phyloP scores from a whole-genome alignment of 73 alveolate species.

The Paramecium sonneborni region DNA sequence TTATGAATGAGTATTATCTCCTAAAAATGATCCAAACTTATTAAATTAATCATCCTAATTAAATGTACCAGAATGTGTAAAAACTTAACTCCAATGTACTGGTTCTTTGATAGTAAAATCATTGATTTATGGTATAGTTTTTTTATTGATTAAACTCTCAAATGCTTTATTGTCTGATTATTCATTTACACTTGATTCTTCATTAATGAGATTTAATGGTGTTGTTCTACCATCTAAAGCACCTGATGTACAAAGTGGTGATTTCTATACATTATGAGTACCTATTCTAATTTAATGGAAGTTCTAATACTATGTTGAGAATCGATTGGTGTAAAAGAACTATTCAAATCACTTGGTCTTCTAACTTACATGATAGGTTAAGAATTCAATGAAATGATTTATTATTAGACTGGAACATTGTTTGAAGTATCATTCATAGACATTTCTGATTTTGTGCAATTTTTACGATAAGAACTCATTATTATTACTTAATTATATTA shows the following conservation, averaged over 20 bases:
- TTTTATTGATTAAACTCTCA: neutral
- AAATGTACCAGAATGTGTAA: neutral
- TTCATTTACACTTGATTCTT: slow-evolving; percentile 24
- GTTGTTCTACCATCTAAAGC: neutral
- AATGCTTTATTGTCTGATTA: neutral
- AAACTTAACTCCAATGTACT: neutral
- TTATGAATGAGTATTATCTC: neutral
- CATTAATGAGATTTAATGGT: neutral
- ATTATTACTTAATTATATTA: neutral
- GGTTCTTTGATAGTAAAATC: neutral
- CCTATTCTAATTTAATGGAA: slow-evolving; percentile 29
- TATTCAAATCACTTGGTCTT: slow-evolving; percentile 6
- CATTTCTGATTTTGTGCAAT: neutral
- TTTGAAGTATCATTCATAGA: neutral
- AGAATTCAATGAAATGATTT: neutral
- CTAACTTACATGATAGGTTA: slow-evolving; percentile 27
- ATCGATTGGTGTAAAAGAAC: neutral
- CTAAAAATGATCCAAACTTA: neutral
- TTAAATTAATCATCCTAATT: neutral
- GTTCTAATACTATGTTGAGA: neutral
- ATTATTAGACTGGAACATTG: neutral
- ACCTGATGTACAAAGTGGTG: slow-evolving; percentile 11
- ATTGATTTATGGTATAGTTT: neutral
- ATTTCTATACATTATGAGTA: neutral
- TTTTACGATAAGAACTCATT: slow-evolving; percentile 28